Evolutionary conservation across 805 yeast genomes (phyloP), one percentile per base, ranked within the genome.

Genomic region (Zygoascus ofunaensis): DNA sequence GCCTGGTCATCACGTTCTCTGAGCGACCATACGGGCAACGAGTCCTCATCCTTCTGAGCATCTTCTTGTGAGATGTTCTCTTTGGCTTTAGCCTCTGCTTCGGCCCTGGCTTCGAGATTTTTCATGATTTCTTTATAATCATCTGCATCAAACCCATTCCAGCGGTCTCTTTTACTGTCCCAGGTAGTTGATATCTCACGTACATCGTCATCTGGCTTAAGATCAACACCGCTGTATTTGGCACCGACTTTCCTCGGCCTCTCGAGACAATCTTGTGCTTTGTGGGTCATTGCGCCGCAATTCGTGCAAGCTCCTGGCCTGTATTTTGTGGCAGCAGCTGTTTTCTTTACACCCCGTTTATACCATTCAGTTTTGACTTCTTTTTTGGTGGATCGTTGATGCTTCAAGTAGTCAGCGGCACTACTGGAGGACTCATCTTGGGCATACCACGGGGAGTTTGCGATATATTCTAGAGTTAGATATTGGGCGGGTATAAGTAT

Each of bases 1-100:
- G 95, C 94, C 34, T 77, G 77, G 56, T 87, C 95, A 49, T 79
- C 82, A 43, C 89, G 59, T 26, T 82, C 76, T 40, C 95, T 63
- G 0, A 82, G 71, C 64, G 39, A 63, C 51, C 2, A 73, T 74
- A 23, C 34, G 3, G 42, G 33, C 7, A 17, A 32, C 15, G 24
- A 8, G 17, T 23, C 69, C 50, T 48, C 69, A 71, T 68, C 66
- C 46, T 69, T 17, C 12, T 15, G 33, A 8, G 30, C 30, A 5
- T 45, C 51, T 22, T 17, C 37, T 8, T 34, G 76, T 46, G 69
- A 75, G 1, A 69, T 68, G 45, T 71, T 72, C 20, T 56, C 43
- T 19, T 33, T 49, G 8, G 36, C 54, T 5, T 40, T 46, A 17
- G 42, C 49, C 50, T 44, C 49, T n/a, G 41, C 41, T 26, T 42